Evolutionary conservation across 2,329 filamentous ascomycete genomes (phyloP).

Genomic region (Penicillium crustosum): DNA sequence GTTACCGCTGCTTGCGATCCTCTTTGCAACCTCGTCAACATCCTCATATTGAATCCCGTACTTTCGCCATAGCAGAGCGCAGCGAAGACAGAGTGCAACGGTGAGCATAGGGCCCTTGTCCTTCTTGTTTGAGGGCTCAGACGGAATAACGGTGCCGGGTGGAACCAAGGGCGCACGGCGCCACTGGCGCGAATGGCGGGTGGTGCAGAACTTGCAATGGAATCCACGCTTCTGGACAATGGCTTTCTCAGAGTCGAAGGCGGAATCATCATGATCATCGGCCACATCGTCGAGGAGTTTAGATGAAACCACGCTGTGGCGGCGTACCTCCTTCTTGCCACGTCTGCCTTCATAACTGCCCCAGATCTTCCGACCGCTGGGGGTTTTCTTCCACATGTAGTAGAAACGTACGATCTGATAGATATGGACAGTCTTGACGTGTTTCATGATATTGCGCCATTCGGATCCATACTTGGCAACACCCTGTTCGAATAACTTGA

Average conservation of each 20-base stretch:
- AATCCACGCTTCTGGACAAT: conserved; percentile 75
- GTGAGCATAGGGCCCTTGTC: conserved; percentile 75
- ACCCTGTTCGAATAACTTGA: conserved; percentile 89
- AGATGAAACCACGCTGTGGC: conserved; percentile 57
- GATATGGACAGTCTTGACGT: conserved; percentile 75
- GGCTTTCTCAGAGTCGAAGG: conserved; percentile 89
- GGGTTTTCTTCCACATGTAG: conserved; percentile 97
- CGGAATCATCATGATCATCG: conserved; percentile 89
- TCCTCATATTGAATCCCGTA: conserved; percentile 97
- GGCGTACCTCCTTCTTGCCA: conserved; percentile 79
- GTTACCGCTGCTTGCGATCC: conserved; percentile 74
- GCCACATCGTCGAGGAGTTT: conserved; percentile 91
- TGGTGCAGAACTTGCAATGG: conserved; percentile 89
- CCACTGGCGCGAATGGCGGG: conserved; percentile 82
- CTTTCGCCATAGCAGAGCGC: conserved; percentile 89
- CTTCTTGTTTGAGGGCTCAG: conserved; percentile 63
- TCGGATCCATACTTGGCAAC: conserved; percentile 90
- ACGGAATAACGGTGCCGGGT: conserved; percentile 67
- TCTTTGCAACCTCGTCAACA: conserved; percentile 84
- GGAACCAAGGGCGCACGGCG: conserved; percentile 78
- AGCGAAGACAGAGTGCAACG: conserved; percentile 83
- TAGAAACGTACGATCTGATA: conserved; percentile 87
- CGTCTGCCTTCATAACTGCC: conserved; percentile 83
- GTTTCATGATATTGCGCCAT: conserved; percentile 75
- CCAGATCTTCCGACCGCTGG: conserved; percentile 83